Percentiles rank a stretch among this genome's conserved stretches.
Conservation (phyloP, 2,329 filamentous ascomycete genomes). For the Fusarium sp. region DNA sequence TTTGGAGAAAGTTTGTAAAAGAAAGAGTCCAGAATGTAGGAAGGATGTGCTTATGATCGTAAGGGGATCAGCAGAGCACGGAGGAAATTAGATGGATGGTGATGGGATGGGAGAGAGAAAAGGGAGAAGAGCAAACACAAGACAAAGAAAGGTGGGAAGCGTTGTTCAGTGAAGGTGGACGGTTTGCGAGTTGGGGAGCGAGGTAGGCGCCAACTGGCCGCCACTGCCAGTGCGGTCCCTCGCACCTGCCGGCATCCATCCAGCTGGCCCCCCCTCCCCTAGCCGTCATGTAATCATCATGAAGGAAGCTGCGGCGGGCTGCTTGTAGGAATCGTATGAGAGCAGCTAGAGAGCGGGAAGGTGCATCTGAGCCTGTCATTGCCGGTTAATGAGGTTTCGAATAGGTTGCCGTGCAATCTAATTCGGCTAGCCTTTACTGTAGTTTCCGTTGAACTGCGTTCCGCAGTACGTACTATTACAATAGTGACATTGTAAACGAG, state of each 20-base stretch:
- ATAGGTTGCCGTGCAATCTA: not conserved
- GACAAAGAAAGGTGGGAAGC: constrained; percentile 17
- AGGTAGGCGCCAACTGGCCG: constrained; percentile 1
- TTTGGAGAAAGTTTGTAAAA: not conserved
- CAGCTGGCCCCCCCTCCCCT: not conserved
- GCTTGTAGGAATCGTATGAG: not conserved
- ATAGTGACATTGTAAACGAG: not conserved
- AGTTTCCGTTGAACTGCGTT: not conserved
- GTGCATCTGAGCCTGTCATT: not conserved
- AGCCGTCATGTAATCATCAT: not conserved
- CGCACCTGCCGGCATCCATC: not conserved
- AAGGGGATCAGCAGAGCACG: not conserved
- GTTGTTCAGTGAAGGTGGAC: constrained; percentile 5
- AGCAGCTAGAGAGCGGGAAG: not conserved
- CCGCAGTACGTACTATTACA: not conserved
- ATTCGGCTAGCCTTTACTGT: not conserved
- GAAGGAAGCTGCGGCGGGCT: not conserved
- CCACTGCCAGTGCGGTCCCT: constrained; percentile 2
- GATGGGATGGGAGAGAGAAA: not conserved
- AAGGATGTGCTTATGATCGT: not conserved
- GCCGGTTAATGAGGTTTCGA: not conserved
- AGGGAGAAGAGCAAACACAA: constrained; percentile 22
- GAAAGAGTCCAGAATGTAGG: not conserved
- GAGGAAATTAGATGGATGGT: not conserved
- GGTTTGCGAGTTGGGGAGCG: not conserved